Evolutionary conservation across 352 stramenopile genomes (phyloP).

Genomic region (Lagenidium giganteum): DNA sequence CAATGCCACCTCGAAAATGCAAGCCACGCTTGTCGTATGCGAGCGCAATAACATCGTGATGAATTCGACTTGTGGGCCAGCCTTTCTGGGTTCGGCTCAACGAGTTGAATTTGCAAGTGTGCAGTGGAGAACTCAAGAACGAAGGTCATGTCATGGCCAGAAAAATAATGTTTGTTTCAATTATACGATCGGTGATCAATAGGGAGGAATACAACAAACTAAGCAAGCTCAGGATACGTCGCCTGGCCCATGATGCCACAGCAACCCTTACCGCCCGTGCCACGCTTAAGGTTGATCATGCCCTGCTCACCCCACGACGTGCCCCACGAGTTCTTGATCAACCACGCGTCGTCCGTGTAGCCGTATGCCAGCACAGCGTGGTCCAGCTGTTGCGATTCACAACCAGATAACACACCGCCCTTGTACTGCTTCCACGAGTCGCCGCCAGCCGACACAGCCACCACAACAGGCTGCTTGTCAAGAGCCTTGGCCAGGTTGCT

Average conservation of each 20-base stretch:
- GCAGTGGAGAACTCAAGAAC: too few relatives aligned
- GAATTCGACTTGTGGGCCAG: too few relatives aligned
- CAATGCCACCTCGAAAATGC: too few relatives aligned
- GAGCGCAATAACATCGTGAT: too few relatives aligned
- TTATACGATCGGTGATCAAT: too few relatives aligned
- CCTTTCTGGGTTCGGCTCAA: too few relatives aligned
- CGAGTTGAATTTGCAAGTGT: too few relatives aligned
- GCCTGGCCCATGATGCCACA: conserved; percentile 91
- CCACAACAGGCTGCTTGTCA: conserved; percentile 70
- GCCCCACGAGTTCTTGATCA: conserved; percentile 94
- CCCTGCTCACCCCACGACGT: conserved; percentile 83
- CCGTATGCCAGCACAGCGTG: conserved; percentile 93
- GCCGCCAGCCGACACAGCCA: conserved; percentile 82
- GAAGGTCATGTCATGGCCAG: too few relatives aligned
- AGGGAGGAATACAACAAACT: too few relatives aligned
- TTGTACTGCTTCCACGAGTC: conserved; percentile 80
- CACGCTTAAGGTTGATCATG: conserved; percentile 80
- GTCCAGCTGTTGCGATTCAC: conserved; percentile 80
- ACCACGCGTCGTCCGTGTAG: conserved; percentile 93
- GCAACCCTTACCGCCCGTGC: conserved; percentile 79
- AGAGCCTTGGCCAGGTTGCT: conserved; percentile 81
- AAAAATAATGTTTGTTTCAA: too few relatives aligned
- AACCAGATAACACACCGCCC: conserved; percentile 42
- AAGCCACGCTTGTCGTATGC: too few relatives aligned
- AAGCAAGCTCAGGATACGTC: too few relatives aligned